Conservation (phyloP, 495 filamentous ascomycete genomes). For the Cenococcum geophilum region DNA sequence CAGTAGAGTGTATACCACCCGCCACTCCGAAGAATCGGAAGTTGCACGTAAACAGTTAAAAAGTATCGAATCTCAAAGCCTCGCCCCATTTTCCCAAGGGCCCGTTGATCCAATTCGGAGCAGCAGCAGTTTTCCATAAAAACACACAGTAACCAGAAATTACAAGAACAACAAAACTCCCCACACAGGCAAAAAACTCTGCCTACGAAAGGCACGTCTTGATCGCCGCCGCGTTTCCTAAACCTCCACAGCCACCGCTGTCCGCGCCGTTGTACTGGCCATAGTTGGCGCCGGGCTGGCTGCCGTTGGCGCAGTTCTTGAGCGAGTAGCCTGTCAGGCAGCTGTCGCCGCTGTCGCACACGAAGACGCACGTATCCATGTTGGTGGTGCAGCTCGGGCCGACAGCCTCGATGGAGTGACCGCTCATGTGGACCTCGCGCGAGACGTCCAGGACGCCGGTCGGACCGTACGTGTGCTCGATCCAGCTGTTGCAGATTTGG, state of each 20-base stretch:
- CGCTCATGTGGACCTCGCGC: constrained; percentile 40
- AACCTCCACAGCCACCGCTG: constrained; percentile 6
- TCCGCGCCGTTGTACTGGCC: constrained; percentile 5
- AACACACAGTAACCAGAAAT: background rate
- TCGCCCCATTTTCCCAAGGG: too few species aligned
- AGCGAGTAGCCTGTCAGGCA: constrained; percentile 19
- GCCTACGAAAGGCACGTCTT: background rate
- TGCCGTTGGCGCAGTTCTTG: constrained; percentile 14
- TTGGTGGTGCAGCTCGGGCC: constrained; percentile 22
- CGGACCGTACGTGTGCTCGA: constrained; percentile 35
- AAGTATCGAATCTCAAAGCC: too few species aligned
- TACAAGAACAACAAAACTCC: background rate
- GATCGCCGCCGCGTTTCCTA: background rate
- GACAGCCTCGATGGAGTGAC: constrained; percentile 34
- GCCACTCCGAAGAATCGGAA: too few species aligned
- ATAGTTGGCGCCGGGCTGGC: constrained; percentile 6
- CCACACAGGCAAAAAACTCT: background rate
- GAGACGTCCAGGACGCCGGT: constrained; percentile 39
- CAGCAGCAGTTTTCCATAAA: background rate
- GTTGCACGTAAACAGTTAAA: too few species aligned
- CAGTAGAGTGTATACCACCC: too few species aligned
- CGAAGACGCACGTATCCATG: constrained; percentile 26
- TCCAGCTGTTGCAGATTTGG: constrained; percentile 39
- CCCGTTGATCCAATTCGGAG: too few species aligned
- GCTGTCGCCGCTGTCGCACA: constrained; percentile 15